Base-by-base conservation (phyloP, 2,329 filamentous ascomycete genomes). In the Colletotrichum paranaense region DNA sequence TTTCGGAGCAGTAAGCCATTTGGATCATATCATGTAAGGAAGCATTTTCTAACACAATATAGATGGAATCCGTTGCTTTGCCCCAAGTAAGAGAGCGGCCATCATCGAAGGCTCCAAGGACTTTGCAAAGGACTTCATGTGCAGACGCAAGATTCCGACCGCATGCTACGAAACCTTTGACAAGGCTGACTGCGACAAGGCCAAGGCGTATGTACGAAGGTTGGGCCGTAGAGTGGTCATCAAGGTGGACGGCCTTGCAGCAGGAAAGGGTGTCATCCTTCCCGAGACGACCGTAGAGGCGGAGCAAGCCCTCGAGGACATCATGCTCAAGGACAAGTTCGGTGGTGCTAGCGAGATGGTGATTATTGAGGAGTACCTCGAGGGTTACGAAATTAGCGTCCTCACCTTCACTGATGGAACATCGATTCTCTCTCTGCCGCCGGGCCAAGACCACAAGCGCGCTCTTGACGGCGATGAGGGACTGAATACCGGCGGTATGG, bases 41-140 rank as follows among this genome's bases (percentile, higher is more conserved):
- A 3, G 38, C 2, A 53, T 42, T 4, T 8, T 38, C 30, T 62
- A 26, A 73, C 28, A 6, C 4, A 5, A 9, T 5, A 2, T 46
- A 74, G 92, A 89, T 62, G 92, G 92, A 60, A 95, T 98, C 80
- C 89, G 90, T 77, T 93, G 91, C 83, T 98, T 98, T 80, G 97
- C 96, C 2, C 97, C 97, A 5, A 93, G 92, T 70, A 92, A 93
- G 84, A 91, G 91, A 62, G 96, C 97, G 26, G 95, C 97, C 22
- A 90, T 90, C 57, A 94, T 99, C 89, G 97, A 99, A 84, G 97
- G 97, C 73, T 97, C 94, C 85, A 99, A 99, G 87, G 94, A 96
- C 12, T 98, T 97, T 83, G 95, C 94, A 75, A 99, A 99, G 82
- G 95, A 98, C 83, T 98, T 98, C 81, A 99, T 98, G 97, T 92